A percentile compares a stretch with the other conserved stretches of the same genome.
phyloP scores from a whole-genome alignment of 768 basidiomycete species.

The Boletus coccyginus region DNA sequence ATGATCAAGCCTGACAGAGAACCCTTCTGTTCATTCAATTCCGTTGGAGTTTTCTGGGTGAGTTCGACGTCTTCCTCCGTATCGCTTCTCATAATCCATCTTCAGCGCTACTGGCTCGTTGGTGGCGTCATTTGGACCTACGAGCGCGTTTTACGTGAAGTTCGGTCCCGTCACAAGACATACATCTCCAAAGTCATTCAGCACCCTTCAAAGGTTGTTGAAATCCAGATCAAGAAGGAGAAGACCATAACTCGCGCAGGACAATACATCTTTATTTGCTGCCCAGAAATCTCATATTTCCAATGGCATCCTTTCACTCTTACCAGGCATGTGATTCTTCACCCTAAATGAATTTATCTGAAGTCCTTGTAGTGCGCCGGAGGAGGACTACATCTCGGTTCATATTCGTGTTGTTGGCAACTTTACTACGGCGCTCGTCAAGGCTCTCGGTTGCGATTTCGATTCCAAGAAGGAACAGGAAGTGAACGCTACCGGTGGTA shows the following conservation, averaged over 20 bases:
- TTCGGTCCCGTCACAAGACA: slow-evolving; percentile 87
- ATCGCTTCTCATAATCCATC: slow-evolving; percentile 6
- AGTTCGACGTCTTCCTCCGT: slow-evolving; percentile 22
- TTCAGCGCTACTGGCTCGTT: slow-evolving; percentile 83
- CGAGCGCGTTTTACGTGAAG: slow-evolving; percentile 90
- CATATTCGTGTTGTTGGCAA: slow-evolving; percentile 93
- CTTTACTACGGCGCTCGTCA: slow-evolving; percentile 81
- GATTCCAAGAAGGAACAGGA: slow-evolving; percentile 50
- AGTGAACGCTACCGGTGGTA: slow-evolving; percentile 46
- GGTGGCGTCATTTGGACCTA: slow-evolving; percentile 83
- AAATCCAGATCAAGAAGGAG: slow-evolving; percentile 97
- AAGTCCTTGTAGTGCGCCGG: slow-evolving; percentile 63
- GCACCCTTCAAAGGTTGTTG: slow-evolving; percentile 92
- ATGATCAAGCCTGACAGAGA: slow-evolving; percentile 91
- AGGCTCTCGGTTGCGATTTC: slow-evolving; percentile 82
- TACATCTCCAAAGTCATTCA: slow-evolving; percentile 94
- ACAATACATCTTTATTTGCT: slow-evolving; percentile 90
- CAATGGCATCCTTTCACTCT: slow-evolving; percentile 98
- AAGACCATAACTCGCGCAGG: slow-evolving; percentile 79
- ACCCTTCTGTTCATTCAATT: slow-evolving; percentile 82
- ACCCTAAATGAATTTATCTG: not conserved
- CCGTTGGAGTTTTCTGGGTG: slow-evolving; percentile 95
- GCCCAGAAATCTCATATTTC: slow-evolving; percentile 91
- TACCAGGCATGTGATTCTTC: slow-evolving; percentile 51
- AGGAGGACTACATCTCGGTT: slow-evolving; percentile 92